These are phyloP conservation scores for Sporothrix protearum DNA, from an alignment of 2,329 filamentous ascomycete genomes.

Conservation along the genomic window DNA sequence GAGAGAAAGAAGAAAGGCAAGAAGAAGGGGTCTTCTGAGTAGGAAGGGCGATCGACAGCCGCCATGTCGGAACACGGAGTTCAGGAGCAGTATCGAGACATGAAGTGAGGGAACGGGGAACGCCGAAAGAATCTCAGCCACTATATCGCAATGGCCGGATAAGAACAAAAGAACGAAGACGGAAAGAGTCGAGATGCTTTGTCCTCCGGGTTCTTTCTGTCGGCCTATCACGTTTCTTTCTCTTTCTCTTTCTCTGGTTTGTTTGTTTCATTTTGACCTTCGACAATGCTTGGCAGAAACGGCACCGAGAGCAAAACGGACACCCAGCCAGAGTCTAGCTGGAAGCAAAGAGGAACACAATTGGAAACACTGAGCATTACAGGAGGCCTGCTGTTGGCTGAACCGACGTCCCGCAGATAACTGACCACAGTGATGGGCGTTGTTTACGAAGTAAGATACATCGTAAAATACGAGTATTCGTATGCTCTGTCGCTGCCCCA, in stretches of 20 bases:
- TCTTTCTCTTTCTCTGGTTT: neutral
- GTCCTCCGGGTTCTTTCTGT: neutral
- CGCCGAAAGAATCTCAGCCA: neutral
- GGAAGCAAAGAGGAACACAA: neutral
- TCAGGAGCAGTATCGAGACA: neutral
- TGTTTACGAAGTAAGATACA: too few species aligned
- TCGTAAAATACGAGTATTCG: too few species aligned
- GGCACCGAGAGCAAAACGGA: neutral
- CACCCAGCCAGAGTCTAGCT: neutral
- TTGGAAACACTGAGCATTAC: neutral
- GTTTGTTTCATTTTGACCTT: constrained; percentile 12
- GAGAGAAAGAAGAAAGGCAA: neutral
- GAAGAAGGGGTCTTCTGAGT: too few species aligned
- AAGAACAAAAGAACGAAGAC: neutral
- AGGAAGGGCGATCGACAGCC: neutral
- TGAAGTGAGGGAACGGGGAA: neutral
- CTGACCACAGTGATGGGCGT: neutral
- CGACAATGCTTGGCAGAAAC: constrained; percentile 1
- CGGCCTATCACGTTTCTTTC: neutral
- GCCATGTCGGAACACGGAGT: neutral
- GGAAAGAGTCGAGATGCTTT: neutral
- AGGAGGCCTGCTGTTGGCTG: neutral
- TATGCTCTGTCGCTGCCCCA: constrained; percentile 3
- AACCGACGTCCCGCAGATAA: neutral
- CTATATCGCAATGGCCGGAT: too few species aligned